phyloP scores from a whole-genome alignment of 2,329 filamentous ascomycete species.

The Ophiostoma himal-ulmi region DNA sequence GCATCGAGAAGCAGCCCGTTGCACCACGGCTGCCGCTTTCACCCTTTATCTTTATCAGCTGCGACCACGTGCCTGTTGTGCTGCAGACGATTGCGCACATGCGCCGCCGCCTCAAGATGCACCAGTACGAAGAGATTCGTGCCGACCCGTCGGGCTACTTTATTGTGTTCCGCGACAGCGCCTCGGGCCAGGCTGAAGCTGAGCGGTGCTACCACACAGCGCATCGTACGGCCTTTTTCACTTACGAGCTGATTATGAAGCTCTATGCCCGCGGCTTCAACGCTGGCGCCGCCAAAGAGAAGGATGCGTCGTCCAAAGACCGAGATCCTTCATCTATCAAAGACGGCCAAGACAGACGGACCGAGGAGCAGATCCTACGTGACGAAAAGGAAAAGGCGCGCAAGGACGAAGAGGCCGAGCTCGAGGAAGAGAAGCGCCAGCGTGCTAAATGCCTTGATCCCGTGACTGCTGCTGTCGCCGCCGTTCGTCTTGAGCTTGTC shows the following conservation, averaged over 20 bases:
- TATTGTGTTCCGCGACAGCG: slow-evolving; percentile 78
- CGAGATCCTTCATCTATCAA: no score
- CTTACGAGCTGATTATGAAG: slow-evolving; percentile 86
- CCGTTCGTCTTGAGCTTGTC: slow-evolving; percentile 71
- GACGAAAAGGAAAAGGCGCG: slow-evolving; percentile 60
- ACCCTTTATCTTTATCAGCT: slow-evolving; percentile 88
- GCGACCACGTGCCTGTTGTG: slow-evolving; percentile 80
- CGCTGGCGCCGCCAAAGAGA: not conserved
- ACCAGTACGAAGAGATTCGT: slow-evolving; percentile 72
- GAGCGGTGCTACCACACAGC: slow-evolving; percentile 72
- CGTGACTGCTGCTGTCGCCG: slow-evolving; percentile 73
- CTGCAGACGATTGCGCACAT: slow-evolving; percentile 81
- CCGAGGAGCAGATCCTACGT: slow-evolving; percentile 42
- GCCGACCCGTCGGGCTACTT: slow-evolving; percentile 85
- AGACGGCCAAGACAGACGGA: slow-evolving; percentile 27
- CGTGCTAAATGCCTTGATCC: slow-evolving; percentile 85
- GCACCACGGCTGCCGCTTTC: slow-evolving; percentile 65
- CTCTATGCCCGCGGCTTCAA: slow-evolving; percentile 46
- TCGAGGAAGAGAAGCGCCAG: slow-evolving; percentile 85
- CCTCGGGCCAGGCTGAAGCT: slow-evolving; percentile 70
- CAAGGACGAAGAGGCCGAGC: slow-evolving; percentile 70
- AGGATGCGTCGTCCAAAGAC: not conserved
- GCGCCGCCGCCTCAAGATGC: slow-evolving; percentile 80
- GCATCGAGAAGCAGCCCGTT: slow-evolving; percentile 62
- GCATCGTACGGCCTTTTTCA: slow-evolving; percentile 81